Evolutionary conservation across 1,284 basidiomycete genomes (phyloP), one percentile per base, ranked within the genome.

Genomic region (Irpex sp.): DNA sequence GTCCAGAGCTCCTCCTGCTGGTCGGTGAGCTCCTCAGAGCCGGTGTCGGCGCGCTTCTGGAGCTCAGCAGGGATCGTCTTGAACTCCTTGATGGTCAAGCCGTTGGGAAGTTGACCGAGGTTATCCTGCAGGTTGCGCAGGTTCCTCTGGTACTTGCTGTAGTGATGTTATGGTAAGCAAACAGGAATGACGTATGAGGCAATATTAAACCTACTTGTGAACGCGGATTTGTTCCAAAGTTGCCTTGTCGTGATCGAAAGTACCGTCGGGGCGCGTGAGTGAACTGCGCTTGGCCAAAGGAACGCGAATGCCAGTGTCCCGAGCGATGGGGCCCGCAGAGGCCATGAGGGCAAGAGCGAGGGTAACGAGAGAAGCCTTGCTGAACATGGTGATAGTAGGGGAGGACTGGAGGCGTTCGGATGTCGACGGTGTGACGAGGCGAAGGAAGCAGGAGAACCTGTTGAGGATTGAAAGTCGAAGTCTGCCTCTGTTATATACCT

Each of bases 101-200:
- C 60, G 13, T 61, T 40, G 8, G 60, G 60, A 26, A 61, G 60
- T 7, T 44, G 49, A 15, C 60, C 60, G 44, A 37, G 52, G 52
- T 61, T 61, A 13, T 31, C 52, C 17, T 52, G 17, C n/a, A 61
- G 15, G 21, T 44, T 61, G 11, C 52, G 60, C n/a, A 54, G 51
- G 52, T 56, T 61, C 49, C 17, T 55, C 60, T 61, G 60, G 52
- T 61, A 61, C 9, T 61, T 61, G 60, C 60, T 61, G 15, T 9
- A 52, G 17, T n/a, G 5, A 56, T 9, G 7, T 48, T 34, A 8
- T 17, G 3, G 38, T 19, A 52, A 61, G 52, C 13, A 31, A 6
- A 1, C 26, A 2, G 6, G 0, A 47, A 26, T 11, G 40, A 8
- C 31, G 13, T 38, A 0, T 40, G 37, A 40, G 13, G 4, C 1